Evolutionary conservation across 176 grass and related monocot genomes (phyloP), one percentile per base, ranked within the genome.

Genomic region (Oryza glaberrima): DNA sequence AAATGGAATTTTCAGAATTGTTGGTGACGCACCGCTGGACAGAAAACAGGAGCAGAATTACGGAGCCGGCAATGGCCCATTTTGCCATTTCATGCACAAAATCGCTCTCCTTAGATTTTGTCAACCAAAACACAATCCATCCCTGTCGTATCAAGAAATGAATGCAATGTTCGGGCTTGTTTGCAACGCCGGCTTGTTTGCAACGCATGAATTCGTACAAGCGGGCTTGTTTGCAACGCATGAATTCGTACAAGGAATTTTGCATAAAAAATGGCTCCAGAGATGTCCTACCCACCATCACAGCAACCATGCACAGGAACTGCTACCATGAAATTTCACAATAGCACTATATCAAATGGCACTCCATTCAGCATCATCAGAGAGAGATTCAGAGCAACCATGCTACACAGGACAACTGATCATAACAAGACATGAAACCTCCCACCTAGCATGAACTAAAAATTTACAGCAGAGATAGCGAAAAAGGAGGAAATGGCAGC

Each of bases 401-500:
- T 63, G 58, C 19, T 63, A 9, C 19, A 22, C 1, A 61, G 58
- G 8, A 3, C 20, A 61, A 61, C 20, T 22, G 58, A 22, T 22
- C 9, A 23, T 63, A 63, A 63, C 58, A 63, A n/a, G 61, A 40
- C 67, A 79, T 68, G 47, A 84, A 56, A 16, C 49, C 15, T 54
- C 22, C 60, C 22, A 6, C 65, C 75, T 38, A 67, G 46, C 19
- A 19, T 46, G 14, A 30, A 11, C 51, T 45, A 60, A 38, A 38
- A 79, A 88, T 83, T 67, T 80, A 84, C 80, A 83, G 34, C 79
- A 61, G 45, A 87, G 20, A 66, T 66, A 76, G 58, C 20, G 2
- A n/a, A 78, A 78, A 82, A 61, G 69, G 41, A 60, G 69, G 43
- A 83, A 83, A 80, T 20, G 3, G 67, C 54, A 79, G n/a, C 52